These are phyloP conservation scores for Ganoderma sinense DNA, from an alignment of 1,284 basidiomycete species.

Conservation along the genomic window DNA sequence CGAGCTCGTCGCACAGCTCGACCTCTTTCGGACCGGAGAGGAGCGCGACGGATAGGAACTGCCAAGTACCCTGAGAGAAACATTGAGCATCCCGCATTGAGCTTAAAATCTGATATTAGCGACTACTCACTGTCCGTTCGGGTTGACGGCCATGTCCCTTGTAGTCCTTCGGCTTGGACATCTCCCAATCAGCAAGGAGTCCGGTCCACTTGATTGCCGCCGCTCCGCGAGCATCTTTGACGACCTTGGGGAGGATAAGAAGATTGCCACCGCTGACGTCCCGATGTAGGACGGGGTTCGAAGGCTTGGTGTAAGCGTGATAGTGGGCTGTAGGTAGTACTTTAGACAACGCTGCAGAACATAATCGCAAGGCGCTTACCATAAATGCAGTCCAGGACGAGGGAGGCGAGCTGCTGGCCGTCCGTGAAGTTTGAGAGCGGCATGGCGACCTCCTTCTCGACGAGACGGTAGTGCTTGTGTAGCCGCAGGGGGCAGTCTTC, in stretches of 20 bases:
- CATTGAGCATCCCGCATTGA: not conserved
- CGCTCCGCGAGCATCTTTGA: not conserved
- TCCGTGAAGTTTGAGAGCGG: slow-evolving; percentile 12
- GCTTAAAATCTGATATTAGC: too few species aligned
- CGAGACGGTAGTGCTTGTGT: slow-evolving; percentile 22
- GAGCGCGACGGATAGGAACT: slow-evolving; percentile 8
- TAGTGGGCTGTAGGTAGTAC: slow-evolving; percentile 10
- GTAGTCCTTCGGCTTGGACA: slow-evolving; percentile 8
- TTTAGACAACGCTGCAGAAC: not conserved
- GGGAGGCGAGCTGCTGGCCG: not conserved
- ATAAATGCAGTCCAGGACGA: slow-evolving; percentile 10
- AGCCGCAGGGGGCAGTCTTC: not conserved
- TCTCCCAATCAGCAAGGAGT: slow-evolving; percentile 21
- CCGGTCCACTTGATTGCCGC: slow-evolving; percentile 7
- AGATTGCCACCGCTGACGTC: slow-evolving; percentile 22
- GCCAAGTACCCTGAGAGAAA: slow-evolving; percentile 9
- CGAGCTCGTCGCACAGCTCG: slow-evolving; percentile 10
- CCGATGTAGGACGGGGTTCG: slow-evolving; percentile 8
- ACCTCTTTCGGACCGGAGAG: not conserved
- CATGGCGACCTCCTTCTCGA: slow-evolving; percentile 29
- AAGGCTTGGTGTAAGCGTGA: not conserved
- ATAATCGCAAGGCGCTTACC: slow-evolving; percentile 1
- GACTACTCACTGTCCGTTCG: slow-evolving; percentile 3
- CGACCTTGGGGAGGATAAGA: slow-evolving; percentile 9
- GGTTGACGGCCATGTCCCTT: slow-evolving; percentile 6